These are phyloP conservation scores for Pseudozyma sp. DNA, from an alignment of 1,284 basidiomycete genomes.

Conservation along the genomic window DNA sequence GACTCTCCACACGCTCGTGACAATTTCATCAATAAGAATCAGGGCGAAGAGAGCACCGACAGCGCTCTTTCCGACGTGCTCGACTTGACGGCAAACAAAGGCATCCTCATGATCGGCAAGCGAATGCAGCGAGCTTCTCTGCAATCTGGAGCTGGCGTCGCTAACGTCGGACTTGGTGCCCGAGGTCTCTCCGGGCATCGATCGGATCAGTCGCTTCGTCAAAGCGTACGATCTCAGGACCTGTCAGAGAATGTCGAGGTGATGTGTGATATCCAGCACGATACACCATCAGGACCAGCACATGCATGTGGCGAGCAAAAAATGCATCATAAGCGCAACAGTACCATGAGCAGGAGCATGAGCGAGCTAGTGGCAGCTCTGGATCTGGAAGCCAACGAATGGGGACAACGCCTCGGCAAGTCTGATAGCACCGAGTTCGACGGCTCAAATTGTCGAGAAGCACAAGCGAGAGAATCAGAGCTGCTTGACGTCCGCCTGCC, in stretches of 20 bases:
- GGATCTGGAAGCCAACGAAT: constrained; percentile 30
- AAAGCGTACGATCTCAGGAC: background rate
- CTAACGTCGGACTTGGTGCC: constrained; percentile 28
- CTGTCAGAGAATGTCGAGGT: constrained; percentile 8
- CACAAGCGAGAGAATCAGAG: constrained; percentile 9
- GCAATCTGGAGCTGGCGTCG: constrained; percentile 1
- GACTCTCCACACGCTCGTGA: background rate
- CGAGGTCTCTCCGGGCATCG: constrained; percentile 2
- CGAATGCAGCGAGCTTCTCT: constrained; percentile 3
- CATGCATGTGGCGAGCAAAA: background rate
- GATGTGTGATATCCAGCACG: constrained; percentile 2
- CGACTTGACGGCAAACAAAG: constrained; percentile 23
- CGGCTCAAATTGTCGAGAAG: background rate
- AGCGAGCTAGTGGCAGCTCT: constrained; percentile 45
- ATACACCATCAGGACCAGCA: background rate
- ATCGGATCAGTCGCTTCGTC: constrained; percentile 11
- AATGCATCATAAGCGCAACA: constrained; percentile 21
- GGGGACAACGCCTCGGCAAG: constrained; percentile 11
- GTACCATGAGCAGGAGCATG: constrained; percentile 39
- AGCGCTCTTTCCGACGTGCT: constrained; percentile 37
- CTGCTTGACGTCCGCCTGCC: background rate
- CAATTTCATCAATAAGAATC: background rate
- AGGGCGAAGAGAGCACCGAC: constrained; percentile 27
- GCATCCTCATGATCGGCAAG: constrained; percentile 9
- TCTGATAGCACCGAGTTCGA: constrained; percentile 3